phyloP scores from a whole-genome alignment of 2,329 filamentous ascomycete genomes.

The Aspergillus ochraceoroseus region DNA sequence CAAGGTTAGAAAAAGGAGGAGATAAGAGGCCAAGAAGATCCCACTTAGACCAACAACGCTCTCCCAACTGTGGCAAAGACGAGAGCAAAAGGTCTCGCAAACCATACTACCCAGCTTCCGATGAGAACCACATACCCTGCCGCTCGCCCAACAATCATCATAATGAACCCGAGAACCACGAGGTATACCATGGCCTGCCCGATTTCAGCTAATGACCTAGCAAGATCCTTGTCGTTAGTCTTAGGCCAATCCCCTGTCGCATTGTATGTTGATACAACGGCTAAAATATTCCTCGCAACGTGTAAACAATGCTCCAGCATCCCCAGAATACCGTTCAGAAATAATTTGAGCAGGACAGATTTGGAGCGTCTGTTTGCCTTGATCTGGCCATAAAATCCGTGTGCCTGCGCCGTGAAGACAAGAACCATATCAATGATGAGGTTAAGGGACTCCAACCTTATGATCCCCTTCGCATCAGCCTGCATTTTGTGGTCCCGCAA shows the following conservation, averaged over 20 bases:
- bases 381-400: slow-evolving; percentile 21
- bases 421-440: slow-evolving; percentile 32
- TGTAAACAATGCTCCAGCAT: slow-evolving; percentile 33
- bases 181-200: slow-evolving; percentile 35
- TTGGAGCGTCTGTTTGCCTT: slow-evolving; percentile 26
- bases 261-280: slow-evolving; percentile 29
- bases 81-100: slow-evolving; percentile 34
- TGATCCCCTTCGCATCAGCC: slow-evolving; percentile 13
- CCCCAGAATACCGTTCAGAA: slow-evolving; percentile 25
- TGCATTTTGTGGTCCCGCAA: slow-evolving; percentile 10
- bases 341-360: slow-evolving; percentile 16
- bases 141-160: slow-evolving; percentile 30
- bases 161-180: slow-evolving; percentile 30
- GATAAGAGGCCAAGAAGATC: not conserved
- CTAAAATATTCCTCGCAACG: slow-evolving; percentile 25
- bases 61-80: slow-evolving; percentile 27
- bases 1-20: slow-evolving; percentile 1
- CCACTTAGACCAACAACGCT: slow-evolving; percentile 25
- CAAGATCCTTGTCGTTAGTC: slow-evolving; percentile 27
- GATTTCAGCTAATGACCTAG: slow-evolving; percentile 28
- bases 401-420: slow-evolving; percentile 27
- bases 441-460: slow-evolving; percentile 25
- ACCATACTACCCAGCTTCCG: slow-evolving; percentile 37
- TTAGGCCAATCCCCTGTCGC: slow-evolving; percentile 32
- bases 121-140: slow-evolving; percentile 33